Evolutionary conservation across 2,329 filamentous ascomycete species (phyloP).

Genomic region (Coniochaeta sp.): DNA sequence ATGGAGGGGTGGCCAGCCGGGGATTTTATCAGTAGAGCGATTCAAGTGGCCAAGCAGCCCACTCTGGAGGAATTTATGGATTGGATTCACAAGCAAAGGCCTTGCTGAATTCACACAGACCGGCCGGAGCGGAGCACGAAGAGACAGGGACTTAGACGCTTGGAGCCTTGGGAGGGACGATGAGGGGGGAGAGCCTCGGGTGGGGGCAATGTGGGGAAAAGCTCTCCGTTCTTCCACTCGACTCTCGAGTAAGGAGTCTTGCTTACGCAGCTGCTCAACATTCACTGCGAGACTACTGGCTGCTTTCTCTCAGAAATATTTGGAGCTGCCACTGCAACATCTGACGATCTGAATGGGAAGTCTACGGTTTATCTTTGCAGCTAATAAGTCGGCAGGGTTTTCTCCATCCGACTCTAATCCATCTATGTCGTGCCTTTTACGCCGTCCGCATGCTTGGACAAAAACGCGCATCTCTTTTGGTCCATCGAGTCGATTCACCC

Average conservation of each 20-base stretch:
- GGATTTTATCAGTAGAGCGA: conserved; percentile 22
- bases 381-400: neutral
- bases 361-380: neutral
- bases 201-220: neutral
- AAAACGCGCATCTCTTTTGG: neutral
- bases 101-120: conserved; percentile 13
- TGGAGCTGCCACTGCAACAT: neutral
- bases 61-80: conserved; percentile 5
- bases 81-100: conserved; percentile 8
- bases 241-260: neutral
- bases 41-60: conserved; percentile 1
- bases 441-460: neutral
- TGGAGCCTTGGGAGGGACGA: neutral
- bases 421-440: neutral
- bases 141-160: neutral
- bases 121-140: conserved; percentile 12
- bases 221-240: neutral
- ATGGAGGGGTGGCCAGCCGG: conserved; percentile 20
- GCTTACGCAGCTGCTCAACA: neutral
- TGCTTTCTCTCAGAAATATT: neutral
- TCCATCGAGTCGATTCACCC: neutral
- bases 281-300: neutral
- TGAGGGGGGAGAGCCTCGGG: neutral
- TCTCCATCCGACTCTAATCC: neutral
- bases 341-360: neutral